Evolutionary conservation across 1,284 basidiomycete genomes (phyloP).

Genomic region (Fistulina hepatica): DNA sequence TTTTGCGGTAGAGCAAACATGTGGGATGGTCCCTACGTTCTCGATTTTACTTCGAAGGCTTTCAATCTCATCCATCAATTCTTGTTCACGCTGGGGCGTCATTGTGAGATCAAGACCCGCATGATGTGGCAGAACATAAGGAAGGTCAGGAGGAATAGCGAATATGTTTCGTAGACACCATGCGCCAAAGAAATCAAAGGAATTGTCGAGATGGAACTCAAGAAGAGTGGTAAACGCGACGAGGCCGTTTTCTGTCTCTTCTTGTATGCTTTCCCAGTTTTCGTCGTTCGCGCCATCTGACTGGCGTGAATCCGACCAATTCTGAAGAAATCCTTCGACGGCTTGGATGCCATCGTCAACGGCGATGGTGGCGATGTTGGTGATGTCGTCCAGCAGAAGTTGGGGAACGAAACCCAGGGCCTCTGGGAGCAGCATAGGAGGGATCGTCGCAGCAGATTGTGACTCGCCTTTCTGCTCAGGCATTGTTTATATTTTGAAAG

Average conservation of each 20-base stretch:
- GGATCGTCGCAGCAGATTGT: no score
- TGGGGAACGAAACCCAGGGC: constrained; percentile 59
- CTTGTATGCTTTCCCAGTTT: constrained; percentile 39
- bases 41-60: constrained; percentile 45
- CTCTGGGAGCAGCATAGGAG: constrained; percentile 48
- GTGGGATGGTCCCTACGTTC: no score
- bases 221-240: constrained; percentile 69
- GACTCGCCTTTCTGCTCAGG: no score
- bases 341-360: constrained; percentile 62
- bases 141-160: constrained; percentile 49
- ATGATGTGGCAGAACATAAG: constrained; percentile 61
- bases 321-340: constrained; percentile 59
- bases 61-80: constrained; percentile 51
- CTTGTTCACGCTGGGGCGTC: constrained; percentile 40
- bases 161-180: constrained; percentile 74
- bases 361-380: constrained; percentile 57
- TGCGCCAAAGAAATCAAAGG: constrained; percentile 72
- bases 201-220: constrained; percentile 67
- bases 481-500: no score
- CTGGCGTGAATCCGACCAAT: constrained; percentile 61
- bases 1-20: no score
- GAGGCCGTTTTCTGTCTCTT: constrained; percentile 62
- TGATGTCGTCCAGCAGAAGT: constrained; percentile 56
- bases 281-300: constrained; percentile 27
- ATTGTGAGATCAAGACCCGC: constrained; percentile 41